phyloP scores from a whole-genome alignment of 345 rosid species.

The Tarenaya hassleriana region DNA sequence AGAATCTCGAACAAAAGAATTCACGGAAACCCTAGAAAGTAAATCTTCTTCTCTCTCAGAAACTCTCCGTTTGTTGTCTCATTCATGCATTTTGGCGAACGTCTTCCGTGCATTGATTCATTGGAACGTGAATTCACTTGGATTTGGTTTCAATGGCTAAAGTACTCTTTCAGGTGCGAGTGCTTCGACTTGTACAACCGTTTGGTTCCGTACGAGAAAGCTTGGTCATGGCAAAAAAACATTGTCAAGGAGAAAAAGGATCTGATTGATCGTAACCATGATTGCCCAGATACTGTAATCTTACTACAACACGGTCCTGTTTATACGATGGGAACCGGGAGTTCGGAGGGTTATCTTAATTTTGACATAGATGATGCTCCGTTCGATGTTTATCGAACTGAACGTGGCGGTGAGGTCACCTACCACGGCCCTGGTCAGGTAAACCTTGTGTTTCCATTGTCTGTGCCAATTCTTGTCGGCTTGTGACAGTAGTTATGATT shows the following conservation, averaged over 20 bases:
- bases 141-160: neutral
- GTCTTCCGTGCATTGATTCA: slow-evolving; percentile 18
- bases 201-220: slow-evolving; percentile 56
- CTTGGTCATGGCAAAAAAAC: slow-evolving; percentile 71
- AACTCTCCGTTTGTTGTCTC: neutral
- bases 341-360: slow-evolving; percentile 48
- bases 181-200: slow-evolving; percentile 55
- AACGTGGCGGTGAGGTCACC: slow-evolving; percentile 90
- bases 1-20: slow-evolving; percentile 11
- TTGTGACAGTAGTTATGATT: neutral
- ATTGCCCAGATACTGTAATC: slow-evolving; percentile 60
- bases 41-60: slow-evolving; percentile 8
- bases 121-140: neutral
- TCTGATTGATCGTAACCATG: slow-evolving; percentile 44
- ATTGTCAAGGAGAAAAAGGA: slow-evolving; percentile 51
- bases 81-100: slow-evolving; percentile 33
- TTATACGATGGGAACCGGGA: slow-evolving; percentile 67
- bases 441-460: neutral
- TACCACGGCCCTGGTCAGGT: slow-evolving; percentile 97
- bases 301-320: slow-evolving; percentile 68
- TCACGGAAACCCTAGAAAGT: slow-evolving; percentile 16
- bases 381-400: slow-evolving; percentile 63
- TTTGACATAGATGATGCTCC: slow-evolving; percentile 61
- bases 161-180: slow-evolving; percentile 41
- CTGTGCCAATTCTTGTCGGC: too few relatives aligned